Percentiles rank a stretch among this genome's conserved stretches.
These are phyloP conservation scores for Phylloporus arenicola DNA, from an alignment of 768 basidiomycete genomes.

Conservation along the genomic window DNA sequence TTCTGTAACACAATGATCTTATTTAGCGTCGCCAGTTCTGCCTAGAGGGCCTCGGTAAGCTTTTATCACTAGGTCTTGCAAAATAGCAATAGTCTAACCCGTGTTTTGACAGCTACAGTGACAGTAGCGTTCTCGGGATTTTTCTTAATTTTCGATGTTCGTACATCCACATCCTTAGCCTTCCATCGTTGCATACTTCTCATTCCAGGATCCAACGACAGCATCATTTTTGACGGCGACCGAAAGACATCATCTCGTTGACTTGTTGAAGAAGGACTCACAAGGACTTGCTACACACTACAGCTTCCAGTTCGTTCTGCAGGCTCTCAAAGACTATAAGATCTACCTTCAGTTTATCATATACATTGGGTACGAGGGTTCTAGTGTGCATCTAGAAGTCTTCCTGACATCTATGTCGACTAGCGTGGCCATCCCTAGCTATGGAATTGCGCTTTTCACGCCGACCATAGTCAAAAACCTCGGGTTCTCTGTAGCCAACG, in stretches of 20 bases:
- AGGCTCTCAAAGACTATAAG: slow-evolving; percentile 44
- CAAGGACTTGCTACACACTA: slow-evolving; percentile 42
- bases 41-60: slow-evolving; percentile 23
- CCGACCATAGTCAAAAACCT: slow-evolving; percentile 45
- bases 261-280: slow-evolving; percentile 39
- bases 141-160: slow-evolving; percentile 50
- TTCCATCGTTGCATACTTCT: background rate
- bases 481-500: slow-evolving; percentile 45
- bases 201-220: slow-evolving; percentile 43
- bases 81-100: background rate
- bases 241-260: slow-evolving; percentile 37
- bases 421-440: slow-evolving; percentile 41
- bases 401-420: slow-evolving; percentile 3
- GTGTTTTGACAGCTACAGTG: slow-evolving; percentile 9
- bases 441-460: slow-evolving; percentile 42
- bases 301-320: slow-evolving; percentile 40
- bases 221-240: slow-evolving; percentile 45
- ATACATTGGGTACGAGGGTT: slow-evolving; percentile 34
- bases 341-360: slow-evolving; percentile 28
- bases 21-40: slow-evolving; percentile 23
- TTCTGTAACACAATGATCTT: background rate
- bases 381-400: background rate
- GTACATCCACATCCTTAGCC: slow-evolving; percentile 8
- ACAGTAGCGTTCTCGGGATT: slow-evolving; percentile 22
- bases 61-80: no score